Evolutionary conservation across 2,329 filamentous ascomycete species (phyloP).

Genomic region (Colletotrichum falcatum): DNA sequence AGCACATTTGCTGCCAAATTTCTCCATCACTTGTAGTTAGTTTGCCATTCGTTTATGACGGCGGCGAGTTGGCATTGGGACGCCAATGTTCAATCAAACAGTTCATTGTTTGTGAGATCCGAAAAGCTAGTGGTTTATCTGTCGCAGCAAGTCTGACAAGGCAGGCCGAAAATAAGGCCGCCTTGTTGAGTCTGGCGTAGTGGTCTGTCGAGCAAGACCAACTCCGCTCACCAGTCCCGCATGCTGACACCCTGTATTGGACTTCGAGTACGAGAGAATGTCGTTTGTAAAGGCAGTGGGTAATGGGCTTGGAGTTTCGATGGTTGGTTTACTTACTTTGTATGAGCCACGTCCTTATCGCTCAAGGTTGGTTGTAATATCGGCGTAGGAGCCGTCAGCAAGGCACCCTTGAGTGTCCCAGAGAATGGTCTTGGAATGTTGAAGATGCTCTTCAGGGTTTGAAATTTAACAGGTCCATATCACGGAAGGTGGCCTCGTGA

Average conservation of each 20-base stretch:
- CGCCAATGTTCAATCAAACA: neutral
- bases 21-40: neutral
- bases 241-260: neutral
- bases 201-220: neutral
- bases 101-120: neutral
- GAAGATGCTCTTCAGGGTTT: no score
- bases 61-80: neutral
- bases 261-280: neutral
- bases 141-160: neutral
- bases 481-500: no score
- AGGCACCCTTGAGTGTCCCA: no score
- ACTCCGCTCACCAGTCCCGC: neutral
- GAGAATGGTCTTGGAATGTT: no score
- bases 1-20: neutral
- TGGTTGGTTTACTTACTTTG: no score
- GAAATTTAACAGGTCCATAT: no score
- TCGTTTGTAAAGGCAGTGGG: neutral
- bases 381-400: no score
- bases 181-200: neutral
- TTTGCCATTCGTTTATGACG: neutral
- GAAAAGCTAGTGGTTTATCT: neutral
- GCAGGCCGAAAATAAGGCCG: neutral
- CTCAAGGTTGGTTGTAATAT: no score
- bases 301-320: neutral
- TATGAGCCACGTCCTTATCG: no score